phyloP scores from a whole-genome alignment of 1,139 yeast species.

The Yamadazyma epiphylla region DNA sequence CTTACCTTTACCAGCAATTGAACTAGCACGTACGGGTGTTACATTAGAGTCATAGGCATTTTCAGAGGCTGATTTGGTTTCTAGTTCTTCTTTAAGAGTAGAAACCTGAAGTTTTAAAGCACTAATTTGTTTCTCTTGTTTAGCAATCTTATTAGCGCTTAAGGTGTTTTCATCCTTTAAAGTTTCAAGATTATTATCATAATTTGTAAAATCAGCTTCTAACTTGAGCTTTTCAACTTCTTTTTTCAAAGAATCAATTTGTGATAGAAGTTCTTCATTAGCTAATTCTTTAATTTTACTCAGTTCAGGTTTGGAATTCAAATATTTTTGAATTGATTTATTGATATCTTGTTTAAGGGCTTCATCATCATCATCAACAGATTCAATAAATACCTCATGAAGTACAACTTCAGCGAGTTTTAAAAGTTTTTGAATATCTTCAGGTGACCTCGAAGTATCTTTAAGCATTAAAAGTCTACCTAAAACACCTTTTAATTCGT shows the following conservation, averaged over 20 bases:
- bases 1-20: conserved; percentile 6
- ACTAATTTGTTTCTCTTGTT: conserved; percentile 26
- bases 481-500: conserved; percentile 11
- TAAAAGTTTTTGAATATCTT: conserved; percentile 21
- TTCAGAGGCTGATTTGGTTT: not conserved
- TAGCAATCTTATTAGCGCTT: conserved; percentile 20
- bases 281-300: conserved; percentile 34
- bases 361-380: conserved; percentile 21
- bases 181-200: conserved; percentile 15
- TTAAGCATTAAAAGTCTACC: conserved; percentile 16
- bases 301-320: conserved; percentile 21
- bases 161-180: conserved; percentile 10
- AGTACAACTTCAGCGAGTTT: conserved; percentile 28
- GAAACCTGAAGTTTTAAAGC: conserved; percentile 18
- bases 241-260: conserved; percentile 19
- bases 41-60: not conserved
- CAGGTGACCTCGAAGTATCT: conserved; percentile 18
- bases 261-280: conserved; percentile 20
- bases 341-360: not conserved
- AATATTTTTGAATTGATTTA: conserved; percentile 19
- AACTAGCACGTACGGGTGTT: conserved; percentile 8
- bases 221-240: conserved; percentile 22
- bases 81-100: conserved; percentile 1
- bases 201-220: conserved; percentile 15
- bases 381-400: conserved; percentile 21